phyloP scores from a whole-genome alignment of 371 early-diverging fungal genomes.

The Apophysomyces variabilis region DNA sequence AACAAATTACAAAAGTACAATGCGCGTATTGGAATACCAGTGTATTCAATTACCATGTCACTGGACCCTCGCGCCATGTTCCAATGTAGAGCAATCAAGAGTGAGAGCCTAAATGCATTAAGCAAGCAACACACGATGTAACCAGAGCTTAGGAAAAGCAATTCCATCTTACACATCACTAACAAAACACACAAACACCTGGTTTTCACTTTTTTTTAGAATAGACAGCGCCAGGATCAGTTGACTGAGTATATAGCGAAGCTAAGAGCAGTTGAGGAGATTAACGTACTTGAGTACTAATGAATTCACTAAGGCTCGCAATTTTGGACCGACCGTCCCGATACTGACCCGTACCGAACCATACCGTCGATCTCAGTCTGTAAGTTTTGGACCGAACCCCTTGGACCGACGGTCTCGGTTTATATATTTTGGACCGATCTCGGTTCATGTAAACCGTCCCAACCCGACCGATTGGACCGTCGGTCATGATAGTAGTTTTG shows the following conservation, averaged over 20 bases:
- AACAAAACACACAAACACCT: background rate
- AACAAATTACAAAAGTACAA: constrained; percentile 17
- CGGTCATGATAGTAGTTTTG: no score
- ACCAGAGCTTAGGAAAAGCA: background rate
- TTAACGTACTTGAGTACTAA: no score
- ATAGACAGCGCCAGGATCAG: background rate
- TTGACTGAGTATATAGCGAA: background rate
- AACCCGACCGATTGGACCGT: no score
- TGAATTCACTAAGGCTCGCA: no score
- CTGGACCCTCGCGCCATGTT: constrained; percentile 24
- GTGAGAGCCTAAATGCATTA: background rate
- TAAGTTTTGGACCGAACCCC: no score
- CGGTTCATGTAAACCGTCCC: no score
- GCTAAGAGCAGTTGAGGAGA: no score
- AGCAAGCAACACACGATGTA: background rate
- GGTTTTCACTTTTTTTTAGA: background rate
- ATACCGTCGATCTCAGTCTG: no score
- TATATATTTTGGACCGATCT: no score
- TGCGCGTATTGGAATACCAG: constrained; percentile 1
- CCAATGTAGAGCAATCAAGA: constrained; percentile 14
- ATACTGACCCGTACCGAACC: no score
- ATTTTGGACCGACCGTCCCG: no score
- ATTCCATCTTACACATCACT: background rate
- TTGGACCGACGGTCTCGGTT: no score
- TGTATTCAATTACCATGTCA: constrained; percentile 26